These are phyloP conservation scores for Sordariomycetes sp. DNA, from an alignment of 2,329 filamentous ascomycete species.

Conservation along the genomic window DNA sequence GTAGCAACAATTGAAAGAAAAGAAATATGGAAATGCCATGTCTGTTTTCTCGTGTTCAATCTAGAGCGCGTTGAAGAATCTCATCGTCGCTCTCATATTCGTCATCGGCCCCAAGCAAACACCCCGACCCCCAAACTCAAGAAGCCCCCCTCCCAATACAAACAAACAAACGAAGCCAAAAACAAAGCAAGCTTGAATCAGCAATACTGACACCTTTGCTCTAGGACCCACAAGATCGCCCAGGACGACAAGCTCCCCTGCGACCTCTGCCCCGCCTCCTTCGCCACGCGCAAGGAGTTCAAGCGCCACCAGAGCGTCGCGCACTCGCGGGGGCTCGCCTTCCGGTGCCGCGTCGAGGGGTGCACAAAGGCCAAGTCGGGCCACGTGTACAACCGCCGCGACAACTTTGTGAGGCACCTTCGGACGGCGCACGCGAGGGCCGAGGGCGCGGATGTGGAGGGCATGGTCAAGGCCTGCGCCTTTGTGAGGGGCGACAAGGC, in stretches of 20 bases:
- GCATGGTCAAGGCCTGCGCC: background rate
- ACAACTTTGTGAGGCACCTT: slow-evolving; percentile 14
- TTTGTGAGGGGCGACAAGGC: background rate
- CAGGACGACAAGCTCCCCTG: background rate
- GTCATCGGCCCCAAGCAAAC: background rate
- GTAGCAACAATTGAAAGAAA: background rate
- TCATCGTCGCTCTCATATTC: too few relatives aligned
- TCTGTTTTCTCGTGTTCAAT: background rate
- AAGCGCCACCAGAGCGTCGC: slow-evolving; percentile 12
- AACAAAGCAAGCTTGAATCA: background rate
- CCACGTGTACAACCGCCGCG: slow-evolving; percentile 13
- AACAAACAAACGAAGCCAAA: background rate
- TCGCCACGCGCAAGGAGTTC: slow-evolving; percentile 13
- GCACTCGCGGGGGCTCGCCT: slow-evolving; percentile 7
- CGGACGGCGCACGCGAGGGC: slow-evolving; percentile 10
- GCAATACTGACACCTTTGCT: background rate
- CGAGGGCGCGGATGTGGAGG: background rate
- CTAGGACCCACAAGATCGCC: background rate
- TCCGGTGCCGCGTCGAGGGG: slow-evolving; percentile 12
- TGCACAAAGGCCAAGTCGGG: slow-evolving; percentile 12
- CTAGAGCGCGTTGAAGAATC: background rate
- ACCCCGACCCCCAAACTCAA: background rate
- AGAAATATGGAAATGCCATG: background rate
- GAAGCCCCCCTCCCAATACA: background rate
- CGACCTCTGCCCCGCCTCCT: slow-evolving; percentile 9